phyloP scores from a whole-genome alignment of 2,329 filamentous ascomycete species.

The Colletotrichum agaves region DNA sequence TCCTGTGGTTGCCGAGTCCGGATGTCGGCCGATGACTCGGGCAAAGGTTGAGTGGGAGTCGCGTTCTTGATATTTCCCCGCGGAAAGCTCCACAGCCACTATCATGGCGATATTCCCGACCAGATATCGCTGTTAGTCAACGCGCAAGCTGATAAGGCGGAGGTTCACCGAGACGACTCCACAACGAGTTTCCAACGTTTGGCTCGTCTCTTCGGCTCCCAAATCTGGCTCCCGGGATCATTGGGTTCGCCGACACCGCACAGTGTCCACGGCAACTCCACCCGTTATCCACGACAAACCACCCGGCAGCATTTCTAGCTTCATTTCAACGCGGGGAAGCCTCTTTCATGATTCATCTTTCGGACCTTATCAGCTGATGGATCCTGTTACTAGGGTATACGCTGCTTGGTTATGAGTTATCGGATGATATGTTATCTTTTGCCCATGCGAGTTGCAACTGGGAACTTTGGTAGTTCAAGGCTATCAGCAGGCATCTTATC shows the following conservation, averaged over 20 bases:
- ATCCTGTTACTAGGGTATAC: slow-evolving; percentile 15
- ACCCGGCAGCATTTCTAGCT: background rate
- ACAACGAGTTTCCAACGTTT: background rate
- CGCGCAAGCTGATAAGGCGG: slow-evolving; percentile 36
- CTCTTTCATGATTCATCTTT: background rate
- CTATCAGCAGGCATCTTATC: slow-evolving; percentile 5
- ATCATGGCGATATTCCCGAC: slow-evolving; percentile 12
- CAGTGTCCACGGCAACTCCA: slow-evolving; percentile 28
- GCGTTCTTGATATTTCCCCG: slow-evolving; percentile 36
- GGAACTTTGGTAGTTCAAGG: background rate
- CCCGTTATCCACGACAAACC: slow-evolving; percentile 8
- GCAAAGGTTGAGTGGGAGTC: slow-evolving; percentile 24
- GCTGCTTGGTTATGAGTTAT: background rate
- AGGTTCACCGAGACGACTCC: slow-evolving; percentile 33
- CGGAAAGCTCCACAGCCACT: slow-evolving; percentile 34
- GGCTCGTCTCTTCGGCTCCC: slow-evolving; percentile 7
- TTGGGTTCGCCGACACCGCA: slow-evolving; percentile 13
- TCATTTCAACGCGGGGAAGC: slow-evolving; percentile 28
- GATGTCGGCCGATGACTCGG: slow-evolving; percentile 30
- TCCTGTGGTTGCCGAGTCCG: slow-evolving; percentile 25
- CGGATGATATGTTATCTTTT: slow-evolving; percentile 29
- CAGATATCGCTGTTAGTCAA: slow-evolving; percentile 32
- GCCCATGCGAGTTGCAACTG: background rate
- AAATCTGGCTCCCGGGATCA: slow-evolving; percentile 8
- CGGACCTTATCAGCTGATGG: slow-evolving; percentile 26